Evolutionary conservation across 2,329 filamentous ascomycete genomes (phyloP).

Genomic region (Hirsutella minnesotensis): DNA sequence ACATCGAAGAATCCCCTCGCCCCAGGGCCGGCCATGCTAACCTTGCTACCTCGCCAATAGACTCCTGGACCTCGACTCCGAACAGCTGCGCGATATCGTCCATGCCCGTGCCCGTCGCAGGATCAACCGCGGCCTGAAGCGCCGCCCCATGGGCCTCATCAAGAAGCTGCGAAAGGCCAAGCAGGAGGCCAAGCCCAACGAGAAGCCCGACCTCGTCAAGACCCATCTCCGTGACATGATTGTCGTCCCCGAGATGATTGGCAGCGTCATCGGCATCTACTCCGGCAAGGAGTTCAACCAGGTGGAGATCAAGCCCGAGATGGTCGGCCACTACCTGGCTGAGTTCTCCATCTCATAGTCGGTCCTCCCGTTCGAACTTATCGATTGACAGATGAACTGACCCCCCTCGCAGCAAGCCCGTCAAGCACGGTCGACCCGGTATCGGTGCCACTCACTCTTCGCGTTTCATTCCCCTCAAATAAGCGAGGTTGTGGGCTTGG

Average conservation of each 20-base stretch:
- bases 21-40: background rate
- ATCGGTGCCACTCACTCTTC: slow-evolving; percentile 99
- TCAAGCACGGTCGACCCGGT: slow-evolving; percentile 99
- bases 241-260: slow-evolving; percentile 99
- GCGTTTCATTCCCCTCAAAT: slow-evolving; percentile 99
- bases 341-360: slow-evolving; percentile 99
- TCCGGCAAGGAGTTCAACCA: slow-evolving; percentile 99
- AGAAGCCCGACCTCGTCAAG: slow-evolving; percentile 99
- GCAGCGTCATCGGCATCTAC: slow-evolving; percentile 97
- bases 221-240: slow-evolving; percentile 99
- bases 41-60: slow-evolving; percentile 33
- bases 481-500: slow-evolving; percentile 50
- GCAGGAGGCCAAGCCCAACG: slow-evolving; percentile 97
- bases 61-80: slow-evolving; percentile 96
- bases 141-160: slow-evolving; percentile 99
- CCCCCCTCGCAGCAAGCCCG: slow-evolving; percentile 66
- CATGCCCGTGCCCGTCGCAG: slow-evolving; percentile 96
- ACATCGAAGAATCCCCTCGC: background rate
- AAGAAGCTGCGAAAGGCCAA: slow-evolving; percentile 99
- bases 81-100: slow-evolving; percentile 98
- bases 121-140: slow-evolving; percentile 99
- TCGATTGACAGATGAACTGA: too few species aligned
- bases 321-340: slow-evolving; percentile 98
- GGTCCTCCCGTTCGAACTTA: too few species aligned
- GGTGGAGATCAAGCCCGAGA: slow-evolving; percentile 99